Conservation (phyloP, 805 yeast genomes). For the Candida insectalens region DNA sequence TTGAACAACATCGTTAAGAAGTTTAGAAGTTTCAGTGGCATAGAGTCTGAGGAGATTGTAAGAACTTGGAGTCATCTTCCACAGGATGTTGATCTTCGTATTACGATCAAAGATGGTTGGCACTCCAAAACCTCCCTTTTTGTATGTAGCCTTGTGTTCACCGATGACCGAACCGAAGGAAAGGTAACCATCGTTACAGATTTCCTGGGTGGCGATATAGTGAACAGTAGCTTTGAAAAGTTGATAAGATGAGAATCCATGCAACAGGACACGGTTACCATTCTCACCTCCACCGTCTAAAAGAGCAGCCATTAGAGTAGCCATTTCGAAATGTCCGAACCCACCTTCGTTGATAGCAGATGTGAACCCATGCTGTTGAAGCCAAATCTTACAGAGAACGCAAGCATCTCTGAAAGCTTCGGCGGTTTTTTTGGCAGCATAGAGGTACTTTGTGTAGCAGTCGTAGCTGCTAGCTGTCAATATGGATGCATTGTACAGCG, state of each 20-base stretch:
- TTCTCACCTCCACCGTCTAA: conserved; percentile 72
- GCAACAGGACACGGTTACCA: conserved; percentile 68
- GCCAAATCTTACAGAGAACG: conserved; percentile 81
- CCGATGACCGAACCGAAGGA: conserved; percentile 54
- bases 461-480: conserved; percentile 60
- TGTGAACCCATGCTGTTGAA: conserved; percentile 74
- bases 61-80: conserved; percentile 68
- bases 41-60: conserved; percentile 51
- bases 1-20: conserved; percentile 68
- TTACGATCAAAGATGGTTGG: conserved; percentile 73
- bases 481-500: conserved; percentile 76
- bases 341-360: conserved; percentile 59
- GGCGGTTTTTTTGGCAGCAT: conserved; percentile 64
- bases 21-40: conserved; percentile 57
- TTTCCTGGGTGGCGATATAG: conserved; percentile 73
- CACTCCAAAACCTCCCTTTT: conserved; percentile 49
- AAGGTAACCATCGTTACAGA: conserved; percentile 51
- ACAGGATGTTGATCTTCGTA: conserved; percentile 68
- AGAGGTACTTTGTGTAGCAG: conserved; percentile 64
- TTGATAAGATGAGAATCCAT: conserved; percentile 90
- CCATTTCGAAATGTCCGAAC: conserved; percentile 88
- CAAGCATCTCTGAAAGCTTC: conserved; percentile 84
- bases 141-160: conserved; percentile 34
- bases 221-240: conserved; percentile 81
- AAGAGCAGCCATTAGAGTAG: conserved; percentile 68